Conservation (phyloP, 768 basidiomycete species). For the Pulveroboletus ravenelii region DNA sequence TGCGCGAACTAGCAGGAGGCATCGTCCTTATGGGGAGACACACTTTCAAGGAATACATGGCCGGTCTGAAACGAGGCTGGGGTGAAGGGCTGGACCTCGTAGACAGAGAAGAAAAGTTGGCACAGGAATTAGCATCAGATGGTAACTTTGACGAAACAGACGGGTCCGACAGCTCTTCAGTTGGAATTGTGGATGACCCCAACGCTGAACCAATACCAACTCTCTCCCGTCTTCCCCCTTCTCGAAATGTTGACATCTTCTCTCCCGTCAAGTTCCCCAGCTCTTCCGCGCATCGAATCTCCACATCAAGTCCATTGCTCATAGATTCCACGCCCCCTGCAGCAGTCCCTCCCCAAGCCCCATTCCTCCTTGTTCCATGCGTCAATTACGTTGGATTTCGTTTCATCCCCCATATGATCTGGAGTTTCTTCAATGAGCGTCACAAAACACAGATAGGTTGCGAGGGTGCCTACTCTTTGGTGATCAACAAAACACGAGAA, state of each 20-base stretch:
- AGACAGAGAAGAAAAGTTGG: constrained; percentile 68
- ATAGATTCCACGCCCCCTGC: constrained; percentile 46
- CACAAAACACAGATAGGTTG: constrained; percentile 75
- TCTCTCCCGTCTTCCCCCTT: constrained; percentile 33
- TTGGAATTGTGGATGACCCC: constrained; percentile 22
- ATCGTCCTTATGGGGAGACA: constrained; percentile 82
- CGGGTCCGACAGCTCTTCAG: constrained; percentile 23
- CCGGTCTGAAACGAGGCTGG: constrained; percentile 83
- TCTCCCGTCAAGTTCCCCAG: constrained; percentile 30
- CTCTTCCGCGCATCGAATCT: constrained; percentile 16
- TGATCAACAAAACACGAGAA: constrained; percentile 58
- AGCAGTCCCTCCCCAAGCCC: constrained; percentile 66
- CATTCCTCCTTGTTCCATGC: constrained; percentile 73
- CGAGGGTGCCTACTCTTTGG: constrained; percentile 73
- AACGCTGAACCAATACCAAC: constrained; percentile 42
- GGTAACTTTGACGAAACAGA: constrained; percentile 72
- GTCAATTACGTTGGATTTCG: constrained; percentile 74
- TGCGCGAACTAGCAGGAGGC: constrained; percentile 74
- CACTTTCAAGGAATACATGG: constrained; percentile 92
- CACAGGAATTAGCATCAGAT: constrained; percentile 64
- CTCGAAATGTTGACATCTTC: constrained; percentile 29
- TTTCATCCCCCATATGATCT: constrained; percentile 85
- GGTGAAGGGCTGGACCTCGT: constrained; percentile 61
- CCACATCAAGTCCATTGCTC: constrained; percentile 19
- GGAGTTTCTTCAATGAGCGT: constrained; percentile 89